phyloP scores from a whole-genome alignment of 2,329 filamentous ascomycete species.

The Cladophialophora bantiana region DNA sequence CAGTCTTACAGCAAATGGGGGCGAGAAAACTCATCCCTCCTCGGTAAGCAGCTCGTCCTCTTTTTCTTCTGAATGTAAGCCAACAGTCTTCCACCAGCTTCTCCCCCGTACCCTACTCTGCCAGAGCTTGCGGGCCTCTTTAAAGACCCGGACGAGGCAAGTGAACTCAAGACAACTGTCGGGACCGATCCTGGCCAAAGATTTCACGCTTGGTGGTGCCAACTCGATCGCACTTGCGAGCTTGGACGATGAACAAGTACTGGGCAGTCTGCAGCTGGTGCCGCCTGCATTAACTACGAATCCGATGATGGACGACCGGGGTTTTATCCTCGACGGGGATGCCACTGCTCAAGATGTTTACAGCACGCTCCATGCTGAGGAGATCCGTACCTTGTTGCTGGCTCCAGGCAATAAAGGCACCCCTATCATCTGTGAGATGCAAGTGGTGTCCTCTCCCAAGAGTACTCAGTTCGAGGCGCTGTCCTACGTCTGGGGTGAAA shows the following conservation, averaged over 20 bases:
- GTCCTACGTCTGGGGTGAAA: conserved; percentile 36
- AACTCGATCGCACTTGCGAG: background rate
- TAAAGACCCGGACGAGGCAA: no score
- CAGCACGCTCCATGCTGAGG: conserved; percentile 20
- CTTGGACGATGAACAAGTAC: background rate
- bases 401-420: conserved; percentile 26
- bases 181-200: no score
- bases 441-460: conserved; percentile 23
- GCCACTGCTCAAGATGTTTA: conserved; percentile 29
- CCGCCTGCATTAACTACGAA: background rate
- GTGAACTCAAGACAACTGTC: no score
- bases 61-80: no score
- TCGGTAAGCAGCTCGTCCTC: background rate
- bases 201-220: no score
- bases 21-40: background rate
- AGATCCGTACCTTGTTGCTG: conserved; percentile 30
- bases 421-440: conserved; percentile 28
- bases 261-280: background rate
- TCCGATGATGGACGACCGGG: conserved; percentile 27
- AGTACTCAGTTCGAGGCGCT: conserved; percentile 32
- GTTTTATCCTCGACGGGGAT: conserved; percentile 27
- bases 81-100: no score
- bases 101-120: no score
- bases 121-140: no score
- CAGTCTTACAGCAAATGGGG: background rate